phyloP scores from a whole-genome alignment of 352 stramenopile genomes.

The Phytophthora idaei region DNA sequence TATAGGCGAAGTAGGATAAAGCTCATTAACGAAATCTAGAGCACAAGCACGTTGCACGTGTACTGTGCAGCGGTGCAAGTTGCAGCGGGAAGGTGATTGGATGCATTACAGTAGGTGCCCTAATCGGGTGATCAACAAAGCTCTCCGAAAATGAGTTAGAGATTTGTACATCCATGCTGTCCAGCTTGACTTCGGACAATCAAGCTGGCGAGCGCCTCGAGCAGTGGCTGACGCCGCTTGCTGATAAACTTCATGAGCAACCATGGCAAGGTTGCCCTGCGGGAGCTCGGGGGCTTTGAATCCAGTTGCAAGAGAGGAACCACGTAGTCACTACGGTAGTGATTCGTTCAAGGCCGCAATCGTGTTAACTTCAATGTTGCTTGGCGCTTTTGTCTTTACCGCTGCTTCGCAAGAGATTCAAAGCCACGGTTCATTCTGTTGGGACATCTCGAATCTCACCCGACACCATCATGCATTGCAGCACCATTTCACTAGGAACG shows the following conservation, averaged over 20 bases:
- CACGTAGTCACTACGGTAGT: too few species aligned
- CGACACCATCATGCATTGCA: slow-evolving; percentile 23
- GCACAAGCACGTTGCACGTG: slow-evolving; percentile 15
- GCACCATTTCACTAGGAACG: slow-evolving; percentile 33
- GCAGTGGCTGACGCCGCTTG: neutral
- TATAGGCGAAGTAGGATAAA: neutral
- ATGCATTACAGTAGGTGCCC: slow-evolving; percentile 8
- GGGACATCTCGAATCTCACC: slow-evolving; percentile 12
- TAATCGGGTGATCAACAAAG: slow-evolving; percentile 14
- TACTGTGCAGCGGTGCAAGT: slow-evolving; percentile 8
- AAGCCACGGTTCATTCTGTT: slow-evolving; percentile 7
- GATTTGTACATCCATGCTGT: too few species aligned
- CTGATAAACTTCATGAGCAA: slow-evolving; percentile 17
- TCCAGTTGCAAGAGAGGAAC: slow-evolving; percentile 23
- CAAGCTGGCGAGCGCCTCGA: too few species aligned
- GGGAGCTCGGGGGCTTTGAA: slow-evolving; percentile 19
- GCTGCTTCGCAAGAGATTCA: slow-evolving; percentile 11
- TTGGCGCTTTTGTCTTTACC: slow-evolving; percentile 12
- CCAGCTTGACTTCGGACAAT: too few species aligned
- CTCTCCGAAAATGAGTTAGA: too few species aligned
- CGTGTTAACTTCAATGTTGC: slow-evolving; percentile 35
- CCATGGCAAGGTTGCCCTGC: slow-evolving; percentile 2
- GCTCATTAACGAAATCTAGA: slow-evolving; percentile 19
- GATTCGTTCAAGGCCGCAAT: neutral
- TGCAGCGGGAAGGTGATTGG: slow-evolving; percentile 14